Percentiles rank a stretch among this genome's conserved stretches.
Conservation (phyloP, 768 basidiomycete genomes). For the Omphalotus guepiniiformis region DNA sequence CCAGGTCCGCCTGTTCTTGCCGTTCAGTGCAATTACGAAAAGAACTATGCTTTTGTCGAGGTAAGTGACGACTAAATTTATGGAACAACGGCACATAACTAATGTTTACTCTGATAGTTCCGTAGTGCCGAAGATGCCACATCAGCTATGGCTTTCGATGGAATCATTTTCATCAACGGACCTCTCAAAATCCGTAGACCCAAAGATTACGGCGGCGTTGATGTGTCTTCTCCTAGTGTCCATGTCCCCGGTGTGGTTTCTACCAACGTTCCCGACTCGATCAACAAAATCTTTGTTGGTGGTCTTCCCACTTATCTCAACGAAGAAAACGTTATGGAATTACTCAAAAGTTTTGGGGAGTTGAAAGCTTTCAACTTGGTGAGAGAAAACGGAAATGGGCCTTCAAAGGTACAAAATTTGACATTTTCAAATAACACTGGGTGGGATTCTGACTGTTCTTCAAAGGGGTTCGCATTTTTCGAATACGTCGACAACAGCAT, state of each 20-base stretch:
- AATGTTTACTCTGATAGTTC: constrained; percentile 56
- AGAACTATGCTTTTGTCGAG: constrained; percentile 98
- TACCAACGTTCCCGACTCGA: constrained; percentile 93
- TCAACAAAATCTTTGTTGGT: constrained; percentile 97
- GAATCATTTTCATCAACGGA: constrained; percentile 90
- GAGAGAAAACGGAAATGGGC: constrained; percentile 84
- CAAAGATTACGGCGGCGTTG: constrained; percentile 91
- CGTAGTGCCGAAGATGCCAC: constrained; percentile 96
- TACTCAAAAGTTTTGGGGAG: constrained; percentile 96
- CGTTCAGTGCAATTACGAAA: constrained; percentile 97
- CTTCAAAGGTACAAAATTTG: constrained; percentile 66
- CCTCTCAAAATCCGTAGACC: constrained; percentile 98
- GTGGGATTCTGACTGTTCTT: constrained; percentile 10
- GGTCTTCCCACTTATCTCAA: constrained; percentile 93
- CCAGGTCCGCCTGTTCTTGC: constrained; percentile 89
- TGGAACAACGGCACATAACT: constrained; percentile 1
- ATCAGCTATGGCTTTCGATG: constrained; percentile 95
- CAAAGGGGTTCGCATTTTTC: constrained; percentile 96
- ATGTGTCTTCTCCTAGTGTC: constrained; percentile 56
- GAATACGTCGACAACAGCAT: constrained; percentile 89
- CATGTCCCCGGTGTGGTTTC: constrained; percentile 96
- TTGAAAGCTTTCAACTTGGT: constrained; percentile 98
- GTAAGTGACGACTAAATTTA: constrained; percentile 37
- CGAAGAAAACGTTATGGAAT: constrained; percentile 97
- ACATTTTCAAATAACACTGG: not conserved